Percentiles rank a stretch among this genome's conserved stretches.
Conservation (phyloP, 2,329 filamentous ascomycete species). For the Parastagonospora nodorum region DNA sequence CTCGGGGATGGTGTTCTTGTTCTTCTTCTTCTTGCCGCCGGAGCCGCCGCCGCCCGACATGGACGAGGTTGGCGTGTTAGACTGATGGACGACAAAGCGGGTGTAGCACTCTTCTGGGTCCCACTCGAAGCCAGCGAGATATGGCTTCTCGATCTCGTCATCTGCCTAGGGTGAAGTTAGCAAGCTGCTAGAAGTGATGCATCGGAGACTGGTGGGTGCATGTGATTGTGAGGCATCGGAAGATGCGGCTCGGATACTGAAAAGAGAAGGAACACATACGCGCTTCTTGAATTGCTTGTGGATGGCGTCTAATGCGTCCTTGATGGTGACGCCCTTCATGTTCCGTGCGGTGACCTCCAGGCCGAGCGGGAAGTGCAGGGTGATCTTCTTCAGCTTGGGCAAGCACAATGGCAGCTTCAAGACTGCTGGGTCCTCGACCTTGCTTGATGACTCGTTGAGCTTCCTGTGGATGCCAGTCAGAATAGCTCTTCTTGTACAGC, state of each 20-base stretch:
- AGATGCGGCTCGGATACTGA: not conserved
- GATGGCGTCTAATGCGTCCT: constrained; percentile 94
- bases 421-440: constrained; percentile 80
- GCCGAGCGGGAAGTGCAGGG: constrained; percentile 87
- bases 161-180: constrained; percentile 63
- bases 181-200: not conserved
- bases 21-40: constrained; percentile 46
- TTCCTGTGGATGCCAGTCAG: constrained; percentile 66
- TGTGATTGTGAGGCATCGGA: not conserved
- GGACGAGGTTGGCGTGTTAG: constrained; percentile 58
- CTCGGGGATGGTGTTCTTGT: constrained; percentile 38
- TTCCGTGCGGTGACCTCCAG: constrained; percentile 89
- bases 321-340: constrained; percentile 93
- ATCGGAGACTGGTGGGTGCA: not conserved
- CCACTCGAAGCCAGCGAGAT: constrained; percentile 95
- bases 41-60: constrained; percentile 51
- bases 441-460: constrained; percentile 82
- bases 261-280: constrained; percentile 57
- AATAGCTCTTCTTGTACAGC: not conserved
- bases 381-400: constrained; percentile 90
- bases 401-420: constrained; percentile 80
- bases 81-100: constrained; percentile 82
- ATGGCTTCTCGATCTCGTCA: constrained; percentile 85
- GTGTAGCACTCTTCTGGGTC: constrained; percentile 92
- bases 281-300: constrained; percentile 97